Percentiles rank a stretch among this genome's conserved stretches.
These are phyloP conservation scores for Penicillium palitans DNA, from an alignment of 2,329 filamentous ascomycete species.

Conservation along the genomic window DNA sequence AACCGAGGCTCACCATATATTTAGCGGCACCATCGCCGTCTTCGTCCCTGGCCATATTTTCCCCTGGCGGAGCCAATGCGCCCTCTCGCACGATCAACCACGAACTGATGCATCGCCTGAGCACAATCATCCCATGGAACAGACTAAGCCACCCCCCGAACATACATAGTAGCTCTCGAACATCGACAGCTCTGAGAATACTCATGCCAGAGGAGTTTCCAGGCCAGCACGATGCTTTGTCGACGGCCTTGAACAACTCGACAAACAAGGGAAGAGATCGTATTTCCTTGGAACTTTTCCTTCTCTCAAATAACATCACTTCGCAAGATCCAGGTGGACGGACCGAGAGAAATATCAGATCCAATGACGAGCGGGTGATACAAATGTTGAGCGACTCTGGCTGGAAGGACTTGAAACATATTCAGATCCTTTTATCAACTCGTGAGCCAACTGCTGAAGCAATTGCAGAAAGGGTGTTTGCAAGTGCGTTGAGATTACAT, in stretches of 20 bases:
- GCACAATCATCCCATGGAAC: no score
- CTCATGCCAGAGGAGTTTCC: conserved; percentile 18
- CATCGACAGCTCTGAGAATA: conserved; percentile 11
- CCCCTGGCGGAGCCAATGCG: background rate
- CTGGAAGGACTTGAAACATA: background rate
- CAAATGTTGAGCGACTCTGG: background rate
- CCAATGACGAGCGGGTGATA: background rate
- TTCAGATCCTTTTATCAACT: conserved; percentile 1
- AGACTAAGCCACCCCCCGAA: no score
- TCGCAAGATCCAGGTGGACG: background rate
- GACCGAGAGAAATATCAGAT: background rate
- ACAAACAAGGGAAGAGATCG: background rate
- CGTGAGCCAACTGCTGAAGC: conserved; percentile 20
- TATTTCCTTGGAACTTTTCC: background rate
- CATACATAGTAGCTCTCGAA: no score
- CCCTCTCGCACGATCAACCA: no score
- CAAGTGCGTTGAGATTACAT: conserved; percentile 1
- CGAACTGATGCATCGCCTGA: no score
- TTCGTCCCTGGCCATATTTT: background rate
- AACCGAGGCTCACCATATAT: background rate
- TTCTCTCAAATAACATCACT: conserved; percentile 19
- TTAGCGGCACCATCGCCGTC: background rate
- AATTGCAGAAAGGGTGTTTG: conserved; percentile 16
- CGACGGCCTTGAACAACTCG: conserved; percentile 2
- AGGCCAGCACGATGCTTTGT: background rate